phyloP scores from a whole-genome alignment of 768 basidiomycete genomes.

The Serendipita vermifera region DNA sequence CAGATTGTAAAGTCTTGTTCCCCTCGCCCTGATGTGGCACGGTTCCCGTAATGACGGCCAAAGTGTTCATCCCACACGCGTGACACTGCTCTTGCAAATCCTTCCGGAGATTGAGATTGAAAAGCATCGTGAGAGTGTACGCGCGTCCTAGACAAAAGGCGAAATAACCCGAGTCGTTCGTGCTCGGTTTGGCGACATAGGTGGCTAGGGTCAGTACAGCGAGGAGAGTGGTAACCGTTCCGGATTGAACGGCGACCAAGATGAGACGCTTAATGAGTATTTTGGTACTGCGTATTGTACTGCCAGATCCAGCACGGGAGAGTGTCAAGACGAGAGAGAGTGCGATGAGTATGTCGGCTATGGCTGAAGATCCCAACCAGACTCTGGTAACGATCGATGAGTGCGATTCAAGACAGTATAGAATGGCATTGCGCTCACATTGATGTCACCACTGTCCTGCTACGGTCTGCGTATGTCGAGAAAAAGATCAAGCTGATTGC shows the following conservation, averaged over 20 bases:
- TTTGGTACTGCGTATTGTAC: not conserved
- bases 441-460: not conserved
- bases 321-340: not conserved
- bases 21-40: no score
- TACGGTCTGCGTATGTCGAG: not conserved
- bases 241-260: not conserved
- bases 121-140: not conserved
- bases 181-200: not conserved
- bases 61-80: no score
- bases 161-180: conserved; percentile 2
- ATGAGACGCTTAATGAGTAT: not conserved
- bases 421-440: not conserved
- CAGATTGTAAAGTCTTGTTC: no score
- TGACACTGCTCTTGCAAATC: no score
- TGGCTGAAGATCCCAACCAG: not conserved
- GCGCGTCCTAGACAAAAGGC: conserved; percentile 1
- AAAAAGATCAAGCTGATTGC: not conserved
- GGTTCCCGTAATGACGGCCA: no score
- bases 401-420: not conserved
- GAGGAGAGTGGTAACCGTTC: not conserved
- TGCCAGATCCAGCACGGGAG: not conserved
- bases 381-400: not conserved
- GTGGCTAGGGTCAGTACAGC: not conserved
- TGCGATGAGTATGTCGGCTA: not conserved
- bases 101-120: not conserved